These are phyloP conservation scores for Aspergillus ellipticus DNA, from an alignment of 495 filamentous ascomycete species.

Conservation along the genomic window DNA sequence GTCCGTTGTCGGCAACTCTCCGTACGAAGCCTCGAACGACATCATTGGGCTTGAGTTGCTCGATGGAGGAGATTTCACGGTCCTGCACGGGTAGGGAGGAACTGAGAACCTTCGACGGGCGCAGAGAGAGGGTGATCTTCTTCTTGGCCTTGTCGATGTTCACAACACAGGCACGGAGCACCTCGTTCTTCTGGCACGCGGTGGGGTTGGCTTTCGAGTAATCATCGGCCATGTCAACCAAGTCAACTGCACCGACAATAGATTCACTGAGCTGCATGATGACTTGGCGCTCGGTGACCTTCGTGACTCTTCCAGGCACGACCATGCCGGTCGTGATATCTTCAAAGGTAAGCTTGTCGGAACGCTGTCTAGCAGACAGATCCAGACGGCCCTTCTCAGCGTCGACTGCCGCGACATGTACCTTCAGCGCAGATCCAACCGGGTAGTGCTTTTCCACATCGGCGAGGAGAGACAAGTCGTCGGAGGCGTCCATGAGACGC, in stretches of 20 bases:
- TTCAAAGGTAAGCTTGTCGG: conserved; percentile 57
- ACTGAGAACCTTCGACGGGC: conserved; percentile 83
- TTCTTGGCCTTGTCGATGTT: conserved; percentile 81
- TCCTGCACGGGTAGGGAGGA: conserved; percentile 82
- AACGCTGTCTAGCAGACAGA: conserved; percentile 64
- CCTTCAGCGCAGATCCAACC: conserved; percentile 76
- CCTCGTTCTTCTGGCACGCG: conserved; percentile 72
- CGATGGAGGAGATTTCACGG: conserved; percentile 63
- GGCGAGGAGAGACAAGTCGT: conserved; percentile 72
- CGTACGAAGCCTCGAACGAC: conserved; percentile 86
- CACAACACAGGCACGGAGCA: conserved; percentile 76
- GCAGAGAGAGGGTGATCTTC: conserved; percentile 71
- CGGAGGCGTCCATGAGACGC: conserved; percentile 73
- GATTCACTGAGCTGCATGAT: conserved; percentile 79
- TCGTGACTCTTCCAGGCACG: conserved; percentile 77
- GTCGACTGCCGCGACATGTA: conserved; percentile 73
- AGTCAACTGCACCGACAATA: conserved; percentile 67
- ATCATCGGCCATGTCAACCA: conserved; percentile 82
- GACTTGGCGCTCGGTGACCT: conserved; percentile 75
- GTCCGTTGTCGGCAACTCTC: conserved; percentile 76
- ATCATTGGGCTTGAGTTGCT: conserved; percentile 73
- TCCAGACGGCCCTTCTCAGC: conserved; percentile 70
- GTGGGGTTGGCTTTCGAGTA: conserved; percentile 69
- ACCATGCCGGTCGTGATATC: conserved; percentile 74
- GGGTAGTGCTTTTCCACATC: conserved; percentile 82